A percentile compares a stretch with the other conserved stretches of the same genome.
Conservation (phyloP, 345 rosid species). For the Camelina sativa region DNA sequence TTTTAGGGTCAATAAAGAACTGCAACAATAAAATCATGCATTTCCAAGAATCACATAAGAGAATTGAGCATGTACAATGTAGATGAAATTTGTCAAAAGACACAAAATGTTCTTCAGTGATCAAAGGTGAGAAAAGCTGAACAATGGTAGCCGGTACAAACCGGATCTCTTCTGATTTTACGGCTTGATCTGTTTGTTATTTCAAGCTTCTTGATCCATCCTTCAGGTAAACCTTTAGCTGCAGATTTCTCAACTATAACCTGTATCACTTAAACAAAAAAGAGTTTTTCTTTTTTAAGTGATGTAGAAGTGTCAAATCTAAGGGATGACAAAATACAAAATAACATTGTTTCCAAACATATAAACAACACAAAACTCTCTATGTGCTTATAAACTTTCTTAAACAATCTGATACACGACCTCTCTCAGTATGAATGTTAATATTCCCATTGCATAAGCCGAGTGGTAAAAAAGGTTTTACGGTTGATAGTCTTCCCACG, state of each 20-base stretch:
- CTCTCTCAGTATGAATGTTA: conserved; percentile 6
- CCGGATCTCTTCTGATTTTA: conserved; percentile 72
- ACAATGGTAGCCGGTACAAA: conserved; percentile 44
- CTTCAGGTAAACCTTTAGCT: conserved; percentile 79
- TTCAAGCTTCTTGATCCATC: conserved; percentile 86
- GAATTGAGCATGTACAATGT: neutral
- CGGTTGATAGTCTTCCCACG: neutral
- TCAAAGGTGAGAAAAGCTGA: conserved; percentile 6
- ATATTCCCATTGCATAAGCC: neutral
- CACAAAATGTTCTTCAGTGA: neutral
- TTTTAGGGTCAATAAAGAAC: conserved; percentile 81
- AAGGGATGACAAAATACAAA: conserved; percentile 7
- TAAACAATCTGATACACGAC: neutral
- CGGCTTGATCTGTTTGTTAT: conserved; percentile 55
- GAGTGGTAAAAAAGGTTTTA: neutral
- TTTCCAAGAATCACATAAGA: conserved; percentile 21
- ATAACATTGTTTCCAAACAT: neutral
- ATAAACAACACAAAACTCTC: conserved; percentile 10
- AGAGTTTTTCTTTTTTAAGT: conserved; percentile 23
- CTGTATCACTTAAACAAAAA: conserved; percentile 54
- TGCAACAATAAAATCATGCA: conserved; percentile 44
- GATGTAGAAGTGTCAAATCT: neutral
- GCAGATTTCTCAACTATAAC: conserved; percentile 59
- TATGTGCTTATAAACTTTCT: neutral
- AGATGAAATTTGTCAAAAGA: neutral